Evolutionary conservation across 2,329 filamentous ascomycete species (phyloP), one percentile per base, ranked within the genome.

Genomic region (Aspergillus cejpii): DNA sequence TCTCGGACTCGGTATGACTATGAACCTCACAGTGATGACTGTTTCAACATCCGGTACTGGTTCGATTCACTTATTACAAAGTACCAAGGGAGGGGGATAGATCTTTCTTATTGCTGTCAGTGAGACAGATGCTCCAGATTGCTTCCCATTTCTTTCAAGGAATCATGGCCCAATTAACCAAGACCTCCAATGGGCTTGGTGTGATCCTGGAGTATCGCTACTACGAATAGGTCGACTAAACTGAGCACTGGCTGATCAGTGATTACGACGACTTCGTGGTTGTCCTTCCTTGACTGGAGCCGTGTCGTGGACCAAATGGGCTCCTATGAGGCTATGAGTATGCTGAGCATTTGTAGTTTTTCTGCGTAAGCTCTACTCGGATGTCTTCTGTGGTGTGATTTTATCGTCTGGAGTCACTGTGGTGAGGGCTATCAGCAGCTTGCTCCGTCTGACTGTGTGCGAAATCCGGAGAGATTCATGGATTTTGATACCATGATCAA

Each of bases 151-250:
- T 59, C 68, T 94, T 7, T 80, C 89, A 92, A 62, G 88, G 88
- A 41, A 84, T 94, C 41, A 73, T 87, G 0, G 74, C 81, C 27
- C 76, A 87, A 52, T 73, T 94, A 14, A 77, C 83, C 3, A 71
- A 83, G 54, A 84, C 83, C 1, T 87, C 84, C 0, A 71, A 81
- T 45, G 88, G 88, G 1, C 68, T 94, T 20, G 87, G 83, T 2
- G 84, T 94, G 2, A 78, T 94, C 37, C 75, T 94, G 2, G 88
- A 94, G 69, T 88, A 94, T 60, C 80, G 88, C 23, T 94, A 94
- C 72, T 94, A 94, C 60, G 88, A 88, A 44, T 75, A 74, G 10
- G 90, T 84, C 85, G 1, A 92, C 87, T 0, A 85, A 90, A 55
- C 88, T 94, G 63, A n/a, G 81, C 87, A 0, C 63, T 94, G 29